These are phyloP conservation scores for Amaranthus cruentus DNA, from an alignment of 148 eudicot genomes.

Conservation along the genomic window DNA sequence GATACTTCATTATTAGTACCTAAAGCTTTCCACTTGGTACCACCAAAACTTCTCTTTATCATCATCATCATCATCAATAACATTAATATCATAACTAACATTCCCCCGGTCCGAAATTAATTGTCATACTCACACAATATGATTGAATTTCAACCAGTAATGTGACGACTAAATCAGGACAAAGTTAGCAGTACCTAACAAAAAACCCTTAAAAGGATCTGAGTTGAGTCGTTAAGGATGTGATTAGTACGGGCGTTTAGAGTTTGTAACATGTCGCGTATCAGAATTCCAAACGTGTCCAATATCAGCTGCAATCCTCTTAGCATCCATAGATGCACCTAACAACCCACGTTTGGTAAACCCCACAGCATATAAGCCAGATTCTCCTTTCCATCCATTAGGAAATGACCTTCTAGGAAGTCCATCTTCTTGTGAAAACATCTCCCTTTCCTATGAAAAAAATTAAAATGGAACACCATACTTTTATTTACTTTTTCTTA, in stretches of 20 bases:
- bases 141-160: no score
- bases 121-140: no score
- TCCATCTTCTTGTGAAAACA: constrained; percentile 71
- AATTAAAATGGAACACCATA: constrained; percentile 20
- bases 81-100: no score
- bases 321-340: constrained; percentile 76
- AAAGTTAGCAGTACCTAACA: neutral
- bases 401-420: constrained; percentile 65
- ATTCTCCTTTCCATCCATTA: constrained; percentile 77
- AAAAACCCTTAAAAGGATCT: neutral
- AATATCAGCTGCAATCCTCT: constrained; percentile 53
- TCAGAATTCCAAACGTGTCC: constrained; percentile 38
- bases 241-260: constrained; percentile 13
- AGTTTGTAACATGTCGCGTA: constrained; percentile 27
- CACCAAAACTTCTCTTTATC: constrained; percentile 26
- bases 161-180: no score
- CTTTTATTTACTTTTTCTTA: constrained; percentile 9
- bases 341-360: constrained; percentile 83
- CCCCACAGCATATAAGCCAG: constrained; percentile 77
- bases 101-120: no score
- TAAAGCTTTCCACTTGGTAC: constrained; percentile 11
- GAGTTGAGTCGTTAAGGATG: neutral
- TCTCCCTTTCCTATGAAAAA: constrained; percentile 47
- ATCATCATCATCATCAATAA: constrained; percentile 19
- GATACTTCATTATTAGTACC: constrained; percentile 18